Base-by-base conservation (phyloP, 768 basidiomycete genomes). In the Boletus pseudopeckii region DNA sequence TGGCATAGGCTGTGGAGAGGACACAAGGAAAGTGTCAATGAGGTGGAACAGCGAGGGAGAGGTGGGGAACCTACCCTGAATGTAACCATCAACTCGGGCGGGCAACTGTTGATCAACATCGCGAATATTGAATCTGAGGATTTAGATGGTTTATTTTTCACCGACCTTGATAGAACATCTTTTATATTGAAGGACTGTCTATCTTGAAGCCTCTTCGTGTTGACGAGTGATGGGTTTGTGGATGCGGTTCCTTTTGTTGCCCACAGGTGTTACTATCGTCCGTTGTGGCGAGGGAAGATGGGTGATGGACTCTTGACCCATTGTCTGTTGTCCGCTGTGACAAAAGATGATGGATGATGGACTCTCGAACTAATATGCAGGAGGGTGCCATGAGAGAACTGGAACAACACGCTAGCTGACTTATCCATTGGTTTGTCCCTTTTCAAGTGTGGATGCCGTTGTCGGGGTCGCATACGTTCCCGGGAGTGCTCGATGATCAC, bases 141-240 rank as follows among this genome's bases (percentile, higher is more conserved):
- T 1, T 49, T 34, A 38, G 52, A 32, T 52, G 45, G 4, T 32
- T 6, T 22, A n/a, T n/a, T n/a, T 38, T 39, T 50, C 48, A 37
- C 48, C 33, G 22, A 59, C 57, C 32, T 53, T 41, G 14, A 34
- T 5, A 26, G 36, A 26, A 15, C 17, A 37, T 32, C 3, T 33
- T 57, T 59, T 59, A 63, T 63, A 59, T 24, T 5, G 7, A 15
- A 43, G 7, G 32, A 18, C 17, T 5, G 43, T 47, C 50, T 51
- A 52, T 26, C 40, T 17, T 54, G 14, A 11, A 11, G 13, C 7
- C 26, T 22, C 13, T 18, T 15, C 14, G 17, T 38, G 48, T 56
- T 52, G 58, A 36, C 10, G 32, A 46, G 10, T 15, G 15, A 38
- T 36, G 46, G 43, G 45, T 18, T 17, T 33, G 52, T 53, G 45